Conservation (phyloP, 805 yeast genomes). For the Danielia reshetovae region DNA sequence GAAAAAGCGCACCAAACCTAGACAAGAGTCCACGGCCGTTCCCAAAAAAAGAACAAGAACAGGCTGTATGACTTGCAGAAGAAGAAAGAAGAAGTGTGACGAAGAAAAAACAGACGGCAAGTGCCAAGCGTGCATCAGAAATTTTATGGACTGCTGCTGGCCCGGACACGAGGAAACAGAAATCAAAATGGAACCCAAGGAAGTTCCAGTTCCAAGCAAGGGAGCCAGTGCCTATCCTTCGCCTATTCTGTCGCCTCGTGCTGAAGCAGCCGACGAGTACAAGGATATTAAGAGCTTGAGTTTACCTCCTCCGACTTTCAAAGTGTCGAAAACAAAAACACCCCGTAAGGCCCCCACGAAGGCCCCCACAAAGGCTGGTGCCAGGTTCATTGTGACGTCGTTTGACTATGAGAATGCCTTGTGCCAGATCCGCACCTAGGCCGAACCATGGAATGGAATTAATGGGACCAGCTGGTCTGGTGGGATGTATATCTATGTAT, state of each 20-base stretch:
- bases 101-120: constrained; percentile 38
- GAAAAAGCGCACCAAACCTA: constrained; percentile 11
- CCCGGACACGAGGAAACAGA: constrained; percentile 16
- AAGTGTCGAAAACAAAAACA: constrained; percentile 7
- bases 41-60: constrained; percentile 18
- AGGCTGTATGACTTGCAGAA: constrained; percentile 49
- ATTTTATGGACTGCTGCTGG: constrained; percentile 44
- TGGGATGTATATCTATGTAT: too few species aligned
- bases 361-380: constrained; percentile 5
- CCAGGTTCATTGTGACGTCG: constrained; percentile 32
- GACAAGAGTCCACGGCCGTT: constrained; percentile 11
- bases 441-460: background rate
- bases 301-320: constrained; percentile 1
- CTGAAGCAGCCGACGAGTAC: constrained; percentile 15
- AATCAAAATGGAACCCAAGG: constrained; percentile 1
- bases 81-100: constrained; percentile 64
- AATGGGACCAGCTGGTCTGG: too few species aligned
- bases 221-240: constrained; percentile 29
- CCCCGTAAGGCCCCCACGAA: constrained; percentile 1
- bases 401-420: constrained; percentile 26
- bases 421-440: constrained; percentile 12
- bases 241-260: constrained; percentile 27
- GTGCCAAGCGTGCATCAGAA: constrained; percentile 43
- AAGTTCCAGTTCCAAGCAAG: constrained; percentile 3
- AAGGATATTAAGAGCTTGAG: constrained; percentile 13